Evolutionary conservation across 257 asterid genomes (phyloP).

Genomic region (Petunia secreta): DNA sequence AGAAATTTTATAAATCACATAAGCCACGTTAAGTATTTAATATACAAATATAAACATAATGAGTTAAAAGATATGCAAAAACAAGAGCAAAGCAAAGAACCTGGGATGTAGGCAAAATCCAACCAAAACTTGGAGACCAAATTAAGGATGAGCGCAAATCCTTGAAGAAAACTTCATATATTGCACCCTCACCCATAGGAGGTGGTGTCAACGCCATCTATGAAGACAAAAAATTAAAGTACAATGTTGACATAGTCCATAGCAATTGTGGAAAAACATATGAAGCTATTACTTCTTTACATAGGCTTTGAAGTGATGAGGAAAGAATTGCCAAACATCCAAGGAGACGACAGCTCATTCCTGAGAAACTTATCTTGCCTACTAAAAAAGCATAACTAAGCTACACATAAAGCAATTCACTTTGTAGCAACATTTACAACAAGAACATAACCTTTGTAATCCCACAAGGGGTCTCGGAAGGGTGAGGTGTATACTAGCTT

Average conservation of each 20-base stretch:
- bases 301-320: background rate
- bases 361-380: no score
- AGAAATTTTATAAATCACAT: no score
- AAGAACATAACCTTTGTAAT: no score
- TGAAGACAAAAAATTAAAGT: conserved; percentile 22
- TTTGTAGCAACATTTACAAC: no score
- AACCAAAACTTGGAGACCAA: conserved; percentile 75
- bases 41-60: background rate
- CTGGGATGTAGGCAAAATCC: conserved; percentile 63
- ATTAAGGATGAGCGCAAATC: conserved; percentile 84
- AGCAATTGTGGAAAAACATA: background rate
- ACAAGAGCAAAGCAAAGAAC: conserved; percentile 39
- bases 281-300: background rate
- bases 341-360: no score
- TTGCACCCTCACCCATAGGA: conserved; percentile 76
- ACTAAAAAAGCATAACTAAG: no score
- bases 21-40: background rate
- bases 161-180: conserved; percentile 48
- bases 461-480: no score
- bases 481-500: no score
- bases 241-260: background rate
- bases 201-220: conserved; percentile 62
- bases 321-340: no score
- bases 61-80: background rate
- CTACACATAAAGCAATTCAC: no score